Base-by-base conservation (phyloP, 2,329 filamentous ascomycete species). In the Ophiostoma piceae region DNA sequence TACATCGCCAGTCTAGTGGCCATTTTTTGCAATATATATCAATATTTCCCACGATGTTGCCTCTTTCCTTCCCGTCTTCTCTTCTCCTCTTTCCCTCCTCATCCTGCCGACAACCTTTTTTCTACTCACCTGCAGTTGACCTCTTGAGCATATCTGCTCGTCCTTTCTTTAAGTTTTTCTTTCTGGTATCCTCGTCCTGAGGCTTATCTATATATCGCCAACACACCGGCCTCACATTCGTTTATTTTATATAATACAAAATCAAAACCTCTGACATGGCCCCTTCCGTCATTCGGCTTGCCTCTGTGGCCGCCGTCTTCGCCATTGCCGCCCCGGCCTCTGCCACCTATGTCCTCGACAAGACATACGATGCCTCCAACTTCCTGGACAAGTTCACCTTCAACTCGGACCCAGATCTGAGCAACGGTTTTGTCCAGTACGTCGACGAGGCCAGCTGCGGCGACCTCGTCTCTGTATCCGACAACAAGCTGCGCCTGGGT, bases 371-470 rank as follows among this genome's bases (percentile, higher is more conserved):
- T 65, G 71, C 76, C 29, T 75, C 72, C 67, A 84, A 84, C 77
- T 84, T 84, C 75, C 82, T 84, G 60, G 77, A 80, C 74, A 82
- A 84, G 75, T 84, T 83, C 72, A 70, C 77, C 62, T 84, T 84
- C 75, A 77, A 79, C 69, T 73, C 76, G 67, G 75, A 73, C 22
- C 65, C 74, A 5, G 90, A 92, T 74, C 87, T 87, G 7, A 92
- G 87, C 64, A 76, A 84, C 70, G 90, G 90, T 9, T 90, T 84
- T 74, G 89, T 92, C 67, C 79, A 82, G 70, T 93, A 84, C 73
- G 76, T 78, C 65, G 77, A 70, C 75, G 74, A 76, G 67, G 32
- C 71, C 0, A 76, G 79, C 29, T 82, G 83, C 16, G 60, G 75
- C 9, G 70, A 70, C 2, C 74, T 80, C 41, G 78, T 82, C 29